A percentile compares a stretch with the other conserved stretches of the same genome.
phyloP scores from a whole-genome alignment of 352 stramenopile genomes.

The Globisporangium polare region DNA sequence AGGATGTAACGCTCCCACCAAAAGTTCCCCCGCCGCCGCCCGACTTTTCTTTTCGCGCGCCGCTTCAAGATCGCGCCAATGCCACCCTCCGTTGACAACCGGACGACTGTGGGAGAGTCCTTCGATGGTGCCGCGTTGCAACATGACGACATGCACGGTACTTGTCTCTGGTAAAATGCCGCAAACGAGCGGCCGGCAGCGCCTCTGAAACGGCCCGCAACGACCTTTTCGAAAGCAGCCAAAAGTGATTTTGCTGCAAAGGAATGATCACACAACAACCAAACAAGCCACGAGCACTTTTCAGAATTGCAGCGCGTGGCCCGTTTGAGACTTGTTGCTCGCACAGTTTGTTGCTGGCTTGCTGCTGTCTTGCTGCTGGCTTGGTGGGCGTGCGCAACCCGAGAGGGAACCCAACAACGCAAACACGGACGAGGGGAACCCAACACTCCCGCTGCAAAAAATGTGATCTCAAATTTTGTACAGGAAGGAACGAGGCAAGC shows the following conservation, averaged over 20 bases:
- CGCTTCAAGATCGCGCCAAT: constrained; percentile 1
- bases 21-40: background rate
- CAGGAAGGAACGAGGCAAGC: no score
- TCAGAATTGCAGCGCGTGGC: background rate
- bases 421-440: no score
- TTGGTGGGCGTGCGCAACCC: no score
- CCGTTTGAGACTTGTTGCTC: no score
- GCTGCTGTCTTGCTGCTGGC: background rate
- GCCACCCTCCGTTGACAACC: background rate
- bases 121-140: background rate
- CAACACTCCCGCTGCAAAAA: no score
- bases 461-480: no score
- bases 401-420: no score
- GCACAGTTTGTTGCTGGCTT: no score
- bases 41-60: background rate
- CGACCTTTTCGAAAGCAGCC: constrained; percentile 5
- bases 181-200: constrained; percentile 2
- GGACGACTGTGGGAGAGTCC: background rate
- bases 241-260: background rate
- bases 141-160: background rate
- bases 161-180: constrained; percentile 7
- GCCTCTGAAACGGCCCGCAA: background rate
- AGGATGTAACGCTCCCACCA: background rate
- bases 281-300: background rate
- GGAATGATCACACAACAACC: no score